Conservation (phyloP, 768 basidiomycete species). For the Boletellus ananas region DNA sequence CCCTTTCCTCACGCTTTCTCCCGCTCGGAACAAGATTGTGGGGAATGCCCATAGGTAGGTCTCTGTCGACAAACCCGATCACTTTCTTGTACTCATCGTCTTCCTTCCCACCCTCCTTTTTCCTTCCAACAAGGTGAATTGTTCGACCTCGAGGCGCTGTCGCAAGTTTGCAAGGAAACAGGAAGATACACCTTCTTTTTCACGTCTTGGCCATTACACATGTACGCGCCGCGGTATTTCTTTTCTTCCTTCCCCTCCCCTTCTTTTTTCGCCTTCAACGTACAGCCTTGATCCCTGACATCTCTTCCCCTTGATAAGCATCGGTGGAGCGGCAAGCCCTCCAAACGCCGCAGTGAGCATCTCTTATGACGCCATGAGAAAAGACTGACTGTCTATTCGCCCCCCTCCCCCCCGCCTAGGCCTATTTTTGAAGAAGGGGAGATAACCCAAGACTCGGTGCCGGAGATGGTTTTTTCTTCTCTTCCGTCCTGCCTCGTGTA, state of each 20-base stretch:
- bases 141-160: no score
- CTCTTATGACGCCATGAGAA: not conserved
- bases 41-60: slow-evolving; percentile 62
- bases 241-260: no score
- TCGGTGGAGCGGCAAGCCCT: slow-evolving; percentile 67
- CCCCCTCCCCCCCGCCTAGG: slow-evolving; percentile 6
- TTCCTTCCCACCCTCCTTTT: no score
- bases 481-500: no score
- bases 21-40: slow-evolving; percentile 45
- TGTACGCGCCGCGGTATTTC: no score
- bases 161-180: no score
- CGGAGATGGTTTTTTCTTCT: not conserved
- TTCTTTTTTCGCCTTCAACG: not conserved
- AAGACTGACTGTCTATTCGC: not conserved
- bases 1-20: no score
- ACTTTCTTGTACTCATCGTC: not conserved
- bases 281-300: not conserved
- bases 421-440: slow-evolving; percentile 27
- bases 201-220: no score
- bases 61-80: not conserved
- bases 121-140: no score
- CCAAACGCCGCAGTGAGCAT: slow-evolving; percentile 63
- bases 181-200: no score
- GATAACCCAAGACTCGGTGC: not conserved
- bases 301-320: slow-evolving; percentile 25